These are phyloP conservation scores for Neurospora hispaniola DNA, from an alignment of 495 filamentous ascomycete species.

Conservation along the genomic window DNA sequence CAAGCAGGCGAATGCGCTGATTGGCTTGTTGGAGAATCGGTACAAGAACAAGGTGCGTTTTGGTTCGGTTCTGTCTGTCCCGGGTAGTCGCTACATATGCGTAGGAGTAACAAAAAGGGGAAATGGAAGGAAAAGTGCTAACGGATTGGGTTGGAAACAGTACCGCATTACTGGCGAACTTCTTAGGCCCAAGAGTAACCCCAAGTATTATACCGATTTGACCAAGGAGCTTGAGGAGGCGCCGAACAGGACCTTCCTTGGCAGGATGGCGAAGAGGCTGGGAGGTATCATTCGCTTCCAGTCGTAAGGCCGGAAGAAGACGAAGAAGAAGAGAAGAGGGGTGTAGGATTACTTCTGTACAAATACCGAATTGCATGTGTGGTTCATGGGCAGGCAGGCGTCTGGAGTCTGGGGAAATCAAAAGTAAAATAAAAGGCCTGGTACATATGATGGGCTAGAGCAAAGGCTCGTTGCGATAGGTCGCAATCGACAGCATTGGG, in stretches of 20 bases:
- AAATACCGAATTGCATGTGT: constrained; percentile 1
- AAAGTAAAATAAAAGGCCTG: neutral
- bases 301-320: neutral
- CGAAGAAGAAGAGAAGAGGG: too few relatives aligned
- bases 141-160: constrained; percentile 17
- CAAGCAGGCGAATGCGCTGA: constrained; percentile 61
- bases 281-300: constrained; percentile 54
- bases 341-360: constrained; percentile 7
- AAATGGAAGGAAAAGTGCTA: too few relatives aligned
- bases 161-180: constrained; percentile 54
- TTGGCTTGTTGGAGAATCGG: constrained; percentile 62
- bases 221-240: constrained; percentile 63
- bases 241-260: constrained; percentile 48
- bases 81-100: too few relatives aligned
- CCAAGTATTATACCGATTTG: constrained; percentile 65
- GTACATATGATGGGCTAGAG: neutral
- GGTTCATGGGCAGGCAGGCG: neutral
- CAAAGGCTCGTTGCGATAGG: neutral
- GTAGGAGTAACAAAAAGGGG: too few relatives aligned
- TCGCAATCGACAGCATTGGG: neutral
- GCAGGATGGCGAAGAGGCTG: constrained; percentile 45
- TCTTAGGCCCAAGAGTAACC: constrained; percentile 61
- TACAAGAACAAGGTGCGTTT: constrained; percentile 58
- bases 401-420: neutral
- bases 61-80: too few relatives aligned